These are phyloP conservation scores for Scheffersomyces cryptocercus DNA, from an alignment of 1,139 yeast genomes.

Conservation along the genomic window DNA sequence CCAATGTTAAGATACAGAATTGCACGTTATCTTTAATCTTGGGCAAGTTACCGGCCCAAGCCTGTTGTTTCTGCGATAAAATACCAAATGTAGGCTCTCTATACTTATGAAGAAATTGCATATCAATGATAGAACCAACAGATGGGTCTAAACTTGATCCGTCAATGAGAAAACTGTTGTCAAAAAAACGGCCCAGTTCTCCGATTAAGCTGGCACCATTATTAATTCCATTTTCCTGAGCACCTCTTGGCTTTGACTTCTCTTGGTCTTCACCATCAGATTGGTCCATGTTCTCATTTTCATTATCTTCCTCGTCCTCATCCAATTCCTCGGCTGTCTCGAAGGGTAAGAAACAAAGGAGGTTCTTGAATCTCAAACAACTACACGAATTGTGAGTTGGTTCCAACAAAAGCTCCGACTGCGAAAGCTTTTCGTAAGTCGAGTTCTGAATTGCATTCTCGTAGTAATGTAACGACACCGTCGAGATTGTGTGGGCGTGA, in stretches of 20 bases:
- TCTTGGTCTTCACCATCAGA: conserved; percentile 5
- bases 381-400: conserved; percentile 61
- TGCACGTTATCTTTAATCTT: conserved; percentile 63
- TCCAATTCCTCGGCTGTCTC: conserved; percentile 44
- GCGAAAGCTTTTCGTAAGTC: conserved; percentile 47
- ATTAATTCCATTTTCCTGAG: conserved; percentile 13
- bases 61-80: conserved; percentile 58
- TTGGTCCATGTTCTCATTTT: conserved; percentile 21
- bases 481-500: conserved; percentile 50
- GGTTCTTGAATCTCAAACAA: conserved; percentile 67
- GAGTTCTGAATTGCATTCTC: conserved; percentile 63
- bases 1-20: conserved; percentile 65
- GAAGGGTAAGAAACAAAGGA: conserved; percentile 75
- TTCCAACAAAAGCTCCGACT: conserved; percentile 61
- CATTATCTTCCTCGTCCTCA: conserved; percentile 39
- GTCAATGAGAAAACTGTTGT: conserved; percentile 57
- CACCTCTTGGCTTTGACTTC: conserved; percentile 12
- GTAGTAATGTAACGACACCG: conserved; percentile 84
- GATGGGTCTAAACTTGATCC: conserved; percentile 58
- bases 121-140: conserved; percentile 62
- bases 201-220: conserved; percentile 4
- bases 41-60: conserved; percentile 78
- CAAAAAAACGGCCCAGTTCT: conserved; percentile 26
- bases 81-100: conserved; percentile 81
- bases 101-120: conserved; percentile 69